Evolutionary conservation across 805 yeast species (phyloP), one percentile per base, ranked within the genome.

Genomic region (Starmera dryadoides): DNA sequence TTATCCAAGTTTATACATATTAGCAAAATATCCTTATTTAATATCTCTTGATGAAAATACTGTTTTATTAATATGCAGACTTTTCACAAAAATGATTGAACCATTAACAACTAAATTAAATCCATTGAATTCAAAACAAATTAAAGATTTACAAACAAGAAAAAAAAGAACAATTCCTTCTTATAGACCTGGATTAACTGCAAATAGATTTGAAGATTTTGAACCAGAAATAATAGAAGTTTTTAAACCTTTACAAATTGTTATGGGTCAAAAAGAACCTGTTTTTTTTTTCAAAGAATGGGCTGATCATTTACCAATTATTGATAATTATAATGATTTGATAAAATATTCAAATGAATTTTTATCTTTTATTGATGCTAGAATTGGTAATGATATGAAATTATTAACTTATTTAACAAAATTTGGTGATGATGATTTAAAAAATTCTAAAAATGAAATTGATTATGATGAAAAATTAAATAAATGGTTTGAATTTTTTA

Each of bases 11-110:
- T 41, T 84, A 9, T 75, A 60, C 48, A 63, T 86, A 5, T 60
- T 87, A 4, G 63, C 76, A 2, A 69, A 69, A 43, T 77, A 74
- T 48, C 94, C 95, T 8, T 75, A 65, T 37, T 56, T 86, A 19
- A 74, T 81, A 0, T 57, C 69, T 30, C 63, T 79, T 1, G 80
- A 76, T 42, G 67, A 69, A 1, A 75, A 69, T 7, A 53, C 79
- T 4, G 59, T 75, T 0, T 59, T 53, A 9, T 57, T 75, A 25
- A 58, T 84, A 26, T 66, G 72, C 43, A 56, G 81, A 36, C 41
- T 81, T 7, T 64, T 79, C 41, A 69, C 71, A 8, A 55, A 59
- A 3, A 60, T 73, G 40, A 60, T 86, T 3, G 53, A 59, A 0
- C 81, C 86, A 1, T 63, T 80, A 23, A 70, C 68, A 42, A 33